Base-by-base conservation (phyloP, 2,329 filamentous ascomycete genomes). In the Aulographum hederae region DNA sequence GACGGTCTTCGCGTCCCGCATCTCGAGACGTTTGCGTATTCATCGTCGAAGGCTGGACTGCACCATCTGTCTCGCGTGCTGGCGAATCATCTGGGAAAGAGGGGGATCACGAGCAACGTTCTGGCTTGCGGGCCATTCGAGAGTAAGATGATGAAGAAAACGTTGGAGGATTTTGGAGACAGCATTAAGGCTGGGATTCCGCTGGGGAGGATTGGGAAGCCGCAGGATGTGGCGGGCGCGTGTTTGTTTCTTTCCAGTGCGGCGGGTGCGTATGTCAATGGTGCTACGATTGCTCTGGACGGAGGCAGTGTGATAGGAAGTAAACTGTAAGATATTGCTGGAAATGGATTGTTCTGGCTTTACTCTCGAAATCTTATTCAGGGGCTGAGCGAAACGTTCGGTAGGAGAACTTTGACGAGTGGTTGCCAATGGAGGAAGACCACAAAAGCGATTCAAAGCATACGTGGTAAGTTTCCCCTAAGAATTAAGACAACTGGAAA, bases 101-200 rank as follows among this genome's bases (percentile, higher is more conserved):
- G 65, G 27, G 59, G 66, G 32, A 63, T 78, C 36, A 77, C 72
- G 21, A 64, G 38, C 6, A 82, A 82, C 46, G 69, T 71, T 3
- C 53, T 82, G 34, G 77, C 77, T 4, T 80, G 75, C 37, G 77
- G 77, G 3, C 75, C 76, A 3, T 78, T 77, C 37, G 61, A 72
- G 39, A 74, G 72, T 13, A 76, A 73, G 44, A 77, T 79, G 65
- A 80, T 79, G 76, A 74, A 72, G 25, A 64, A 68, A 2, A 79
- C 76, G 53, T 63, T 75, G 42, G 55, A 67, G 34, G 60, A 71
- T 19, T 64, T 63, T 35, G 58, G 63, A 30, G 65, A 68, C 4
- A 48, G 49, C 5, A 73, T 78, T 40, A 59, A 61, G 35, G 54
- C 51, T 0, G 63, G 70, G 3, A 71, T 77, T 37, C 78, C 78